Conservation (phyloP, 164 flowering plant species). For the Platanus orientalis region DNA sequence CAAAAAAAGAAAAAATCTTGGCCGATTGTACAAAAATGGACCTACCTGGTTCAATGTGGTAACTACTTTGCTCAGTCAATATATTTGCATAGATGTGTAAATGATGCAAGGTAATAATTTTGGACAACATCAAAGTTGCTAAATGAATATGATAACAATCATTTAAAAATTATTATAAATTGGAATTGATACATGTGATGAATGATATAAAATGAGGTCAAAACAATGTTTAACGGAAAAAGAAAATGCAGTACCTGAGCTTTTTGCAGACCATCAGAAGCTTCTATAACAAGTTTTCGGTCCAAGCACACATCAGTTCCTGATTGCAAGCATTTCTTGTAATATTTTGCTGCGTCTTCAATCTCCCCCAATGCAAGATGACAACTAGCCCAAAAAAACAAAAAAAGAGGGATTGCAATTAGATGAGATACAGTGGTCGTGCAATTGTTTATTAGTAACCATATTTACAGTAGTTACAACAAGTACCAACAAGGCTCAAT, state of each 20-base stretch:
- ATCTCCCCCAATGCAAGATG: constrained; percentile 83
- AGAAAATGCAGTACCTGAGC: constrained; percentile 53
- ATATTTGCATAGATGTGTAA: background rate
- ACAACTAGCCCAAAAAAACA: constrained; percentile 54
- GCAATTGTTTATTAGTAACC: too few relatives aligned
- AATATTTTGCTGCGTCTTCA: constrained; percentile 59
- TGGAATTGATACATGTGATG: background rate
- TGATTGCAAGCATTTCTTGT: constrained; percentile 45
- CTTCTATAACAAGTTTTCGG: constrained; percentile 59
- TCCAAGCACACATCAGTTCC: constrained; percentile 58
- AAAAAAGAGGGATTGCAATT: background rate
- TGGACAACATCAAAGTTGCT: too few relatives aligned
- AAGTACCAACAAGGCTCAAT: too few relatives aligned
- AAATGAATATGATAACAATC: too few relatives aligned
- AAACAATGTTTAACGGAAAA: background rate
- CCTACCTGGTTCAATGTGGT: too few relatives aligned
- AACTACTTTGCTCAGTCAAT: too few relatives aligned
- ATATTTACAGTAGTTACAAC: too few relatives aligned
- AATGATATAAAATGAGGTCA: background rate
- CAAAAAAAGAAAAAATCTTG: too few relatives aligned
- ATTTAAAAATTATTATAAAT: too few relatives aligned
- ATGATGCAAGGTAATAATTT: too few relatives aligned
- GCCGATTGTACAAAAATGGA: too few relatives aligned
- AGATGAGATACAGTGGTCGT: background rate
- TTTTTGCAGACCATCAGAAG: constrained; percentile 75